Percentiles rank a stretch among this genome's conserved stretches.
Evolutionary conservation across 371 early-diverging fungal species (phyloP).

Genomic region (Lichtheimia ornata): DNA sequence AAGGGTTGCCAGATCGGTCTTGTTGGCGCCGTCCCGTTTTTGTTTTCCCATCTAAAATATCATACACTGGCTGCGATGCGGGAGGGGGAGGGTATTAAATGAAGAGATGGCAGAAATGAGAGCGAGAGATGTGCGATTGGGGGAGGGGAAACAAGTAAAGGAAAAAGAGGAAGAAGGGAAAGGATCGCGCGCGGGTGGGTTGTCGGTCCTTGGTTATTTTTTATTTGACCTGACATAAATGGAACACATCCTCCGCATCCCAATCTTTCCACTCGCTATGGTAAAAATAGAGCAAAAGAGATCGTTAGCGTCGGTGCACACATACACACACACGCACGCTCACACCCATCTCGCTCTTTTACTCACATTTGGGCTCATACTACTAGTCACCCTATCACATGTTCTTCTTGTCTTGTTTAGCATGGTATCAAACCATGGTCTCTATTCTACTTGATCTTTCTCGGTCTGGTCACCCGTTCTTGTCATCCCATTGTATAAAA

Average conservation of each 20-base stretch:
- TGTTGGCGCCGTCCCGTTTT: conserved; percentile 9
- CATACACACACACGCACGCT: neutral
- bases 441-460: neutral
- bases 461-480: neutral
- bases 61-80: neutral
- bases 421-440: neutral
- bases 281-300: conserved; percentile 2
- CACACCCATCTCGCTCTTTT: too few relatives aligned
- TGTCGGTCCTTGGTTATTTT: conserved; percentile 3
- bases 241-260: conserved; percentile 4
- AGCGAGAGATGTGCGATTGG: neutral
- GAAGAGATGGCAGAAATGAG: neutral
- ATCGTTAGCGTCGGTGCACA: neutral
- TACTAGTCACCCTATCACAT: neutral
- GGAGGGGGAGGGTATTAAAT: neutral
- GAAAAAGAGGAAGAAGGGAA: neutral
- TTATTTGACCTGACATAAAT: conserved; percentile 4
- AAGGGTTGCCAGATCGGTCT: conserved; percentile 34
- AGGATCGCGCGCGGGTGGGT: neutral
- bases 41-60: conserved; percentile 10
- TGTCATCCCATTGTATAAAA: neutral
- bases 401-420: too few relatives aligned
- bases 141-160: neutral
- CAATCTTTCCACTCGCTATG: neutral
- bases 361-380: neutral